Evolutionary conservation across 2,329 filamentous ascomycete species (phyloP), one percentile per base, ranked within the genome.

Genomic region (Fusarium sp.): DNA sequence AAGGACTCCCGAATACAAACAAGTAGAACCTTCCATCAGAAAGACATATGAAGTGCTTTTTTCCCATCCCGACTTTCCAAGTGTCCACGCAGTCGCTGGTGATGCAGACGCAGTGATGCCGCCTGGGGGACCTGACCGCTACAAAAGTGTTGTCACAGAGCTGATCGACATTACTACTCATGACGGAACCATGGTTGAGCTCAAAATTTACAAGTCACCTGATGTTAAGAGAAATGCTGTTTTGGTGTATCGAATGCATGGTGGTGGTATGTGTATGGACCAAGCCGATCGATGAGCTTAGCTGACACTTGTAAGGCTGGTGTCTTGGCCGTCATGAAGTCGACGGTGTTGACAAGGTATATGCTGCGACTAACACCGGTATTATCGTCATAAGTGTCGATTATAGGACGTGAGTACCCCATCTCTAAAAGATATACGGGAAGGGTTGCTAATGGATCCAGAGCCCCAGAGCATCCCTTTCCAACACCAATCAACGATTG

Each of bases 211-310:
- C 32, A 74, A 59, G 28, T 74, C 72, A 1, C 61, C 32, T 0
- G 66, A 68, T 8, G 68, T 70, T 2, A 39, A 48, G 0, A 24
- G 26, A 1, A 47, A 73, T 34, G 77, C 76, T 9, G 60, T 69
- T 22, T 28, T 79, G 5, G 77, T 78, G 75, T 71, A 74, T 38
- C 65, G 72, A 7, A 78, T 79, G 63, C 77, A 79, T 14, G 77
- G 77, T 11, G 76, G 76, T 38, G 75, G 75, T 77, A 63, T 24
- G 68, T 18, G 58, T 22, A 10, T n/a, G 8, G 10, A 13, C 24
- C 3, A 18, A 28, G 8, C 20, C 13, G 13, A 26, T 55, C 4
- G 20, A 41, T 14, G 20, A 39, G 24, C 24, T 18, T 39, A n/a
- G 11, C 24, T 55, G 51, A 55, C 51, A 9, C 13, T 18, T 55